Evolutionary conservation across 331 rosid genomes (phyloP), one percentile per base, ranked within the genome.

Genomic region (Cydonia oblonga): DNA sequence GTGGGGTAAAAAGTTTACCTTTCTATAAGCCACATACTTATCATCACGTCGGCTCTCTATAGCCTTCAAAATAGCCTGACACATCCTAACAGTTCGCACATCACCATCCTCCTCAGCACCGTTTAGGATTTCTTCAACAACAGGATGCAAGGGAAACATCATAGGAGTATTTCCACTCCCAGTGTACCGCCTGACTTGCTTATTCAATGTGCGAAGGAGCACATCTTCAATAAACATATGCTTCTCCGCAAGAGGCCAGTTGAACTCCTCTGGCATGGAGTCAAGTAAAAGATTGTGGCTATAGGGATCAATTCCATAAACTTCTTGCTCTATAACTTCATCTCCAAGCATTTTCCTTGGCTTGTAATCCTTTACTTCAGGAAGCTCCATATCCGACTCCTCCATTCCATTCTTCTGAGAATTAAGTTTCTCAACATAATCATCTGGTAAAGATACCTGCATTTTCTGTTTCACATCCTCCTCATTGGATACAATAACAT

Each of bases 281-380:
- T 95, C 99, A 76, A 95, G 99, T 77, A 95, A 79, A 77, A 95
- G 99, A 86, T 95, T 95, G 85, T 95, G 97, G 9, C 96, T 95
- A 72, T 88, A 91, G 25, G 99, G 99, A 85, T 95, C 99, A 77
- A 95, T 91, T 70, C 99, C 99, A 68, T 95, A 95, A 79, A 95
- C 96, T 79, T 91, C 99, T 85, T 95, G 99, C 88, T 95, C 99
- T 59, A 95, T 56, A 78, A 95, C 97, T 81, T 91, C 96, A 71
- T 79, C 63, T 38, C 96, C 99, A 62, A 91, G 97, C 89, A 84
- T 85, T 81, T 95, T 95, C 80, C 99, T 85, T 28, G 99, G 99
- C 81, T 95, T 95, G 80, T 85, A 95, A 70, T 85, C 89, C 86
- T 95, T 95, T 64, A 95, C 99, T 87, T 95, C 99, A 61, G 99